phyloP scores from a whole-genome alignment of 305 asterid species.

The Fraxinus baroniana region DNA sequence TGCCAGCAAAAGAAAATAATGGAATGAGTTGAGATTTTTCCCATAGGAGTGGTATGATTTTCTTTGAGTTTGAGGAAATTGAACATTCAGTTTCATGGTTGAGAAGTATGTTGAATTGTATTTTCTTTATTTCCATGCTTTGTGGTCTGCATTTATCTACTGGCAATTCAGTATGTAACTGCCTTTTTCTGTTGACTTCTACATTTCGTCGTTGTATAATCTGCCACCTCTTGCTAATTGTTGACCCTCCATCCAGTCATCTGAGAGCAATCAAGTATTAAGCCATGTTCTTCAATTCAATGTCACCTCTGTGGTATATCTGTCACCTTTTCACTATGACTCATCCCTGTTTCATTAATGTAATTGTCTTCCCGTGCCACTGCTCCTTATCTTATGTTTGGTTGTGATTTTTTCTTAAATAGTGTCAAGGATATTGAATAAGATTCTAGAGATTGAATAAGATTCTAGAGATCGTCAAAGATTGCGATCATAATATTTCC shows the following conservation, averaged over 20 bases:
- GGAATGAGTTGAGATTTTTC: background rate
- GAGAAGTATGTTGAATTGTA: background rate
- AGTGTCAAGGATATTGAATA: too few species aligned
- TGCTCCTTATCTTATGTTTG: background rate
- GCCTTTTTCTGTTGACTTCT: background rate
- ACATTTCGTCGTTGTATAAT: background rate
- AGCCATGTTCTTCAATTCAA: background rate
- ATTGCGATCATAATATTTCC: too few species aligned
- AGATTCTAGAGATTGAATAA: too few species aligned
- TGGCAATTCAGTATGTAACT: background rate
- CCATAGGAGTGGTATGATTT: background rate
- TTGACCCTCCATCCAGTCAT: background rate
- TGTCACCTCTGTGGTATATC: background rate
- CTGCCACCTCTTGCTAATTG: background rate
- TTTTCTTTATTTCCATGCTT: background rate
- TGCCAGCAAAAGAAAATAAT: background rate
- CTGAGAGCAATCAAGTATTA: background rate
- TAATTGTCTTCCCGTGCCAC: background rate
- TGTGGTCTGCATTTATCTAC: background rate
- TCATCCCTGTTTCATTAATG: background rate
- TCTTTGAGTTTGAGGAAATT: background rate
- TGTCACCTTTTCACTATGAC: background rate
- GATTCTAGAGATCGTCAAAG: too few species aligned
- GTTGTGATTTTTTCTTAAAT: background rate
- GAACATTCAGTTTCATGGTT: background rate